phyloP scores from a whole-genome alignment of 164 flowering plant genomes.

The Macadamia integrifolia region DNA sequence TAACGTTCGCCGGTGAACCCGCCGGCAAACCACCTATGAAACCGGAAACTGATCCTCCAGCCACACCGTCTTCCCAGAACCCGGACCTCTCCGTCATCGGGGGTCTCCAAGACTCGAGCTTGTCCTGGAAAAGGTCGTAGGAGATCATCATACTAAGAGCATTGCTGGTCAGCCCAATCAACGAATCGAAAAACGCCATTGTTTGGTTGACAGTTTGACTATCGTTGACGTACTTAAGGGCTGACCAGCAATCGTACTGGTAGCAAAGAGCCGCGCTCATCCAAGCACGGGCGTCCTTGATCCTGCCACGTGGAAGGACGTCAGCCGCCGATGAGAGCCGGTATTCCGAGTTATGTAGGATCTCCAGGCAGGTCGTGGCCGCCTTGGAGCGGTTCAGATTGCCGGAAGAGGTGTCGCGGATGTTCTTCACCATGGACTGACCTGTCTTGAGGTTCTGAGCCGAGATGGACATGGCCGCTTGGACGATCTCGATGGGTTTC shows the following conservation, averaged over 20 bases:
- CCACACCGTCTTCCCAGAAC: no score
- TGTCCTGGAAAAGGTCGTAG: slow-evolving; percentile 44
- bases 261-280: slow-evolving; percentile 52
- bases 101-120: slow-evolving; percentile 51
- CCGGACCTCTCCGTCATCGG: slow-evolving; percentile 24
- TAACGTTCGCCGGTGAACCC: no score
- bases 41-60: no score
- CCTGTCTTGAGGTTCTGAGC: slow-evolving; percentile 45
- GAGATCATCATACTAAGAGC: slow-evolving; percentile 63
- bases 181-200: slow-evolving; percentile 45
- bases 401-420: slow-evolving; percentile 39
- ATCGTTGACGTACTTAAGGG: slow-evolving; percentile 60
- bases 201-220: slow-evolving; percentile 41
- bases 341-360: slow-evolving; percentile 35
- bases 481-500: slow-evolving; percentile 41
- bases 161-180: slow-evolving; percentile 43
- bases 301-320: slow-evolving; percentile 28
- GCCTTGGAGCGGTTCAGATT: slow-evolving; percentile 52
- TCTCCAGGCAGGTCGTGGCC: slow-evolving; percentile 52
- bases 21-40: no score
- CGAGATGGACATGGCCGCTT: slow-evolving; percentile 39
- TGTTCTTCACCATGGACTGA: slow-evolving; percentile 33
- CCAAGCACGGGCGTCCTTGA: slow-evolving; percentile 76
- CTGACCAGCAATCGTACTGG: slow-evolving; percentile 77
- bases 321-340: slow-evolving; percentile 26